Evolutionary conservation across 2,329 filamentous ascomycete genomes (phyloP), one percentile per base, ranked within the genome.

Genomic region (Byssoonygena ceratinophila): DNA sequence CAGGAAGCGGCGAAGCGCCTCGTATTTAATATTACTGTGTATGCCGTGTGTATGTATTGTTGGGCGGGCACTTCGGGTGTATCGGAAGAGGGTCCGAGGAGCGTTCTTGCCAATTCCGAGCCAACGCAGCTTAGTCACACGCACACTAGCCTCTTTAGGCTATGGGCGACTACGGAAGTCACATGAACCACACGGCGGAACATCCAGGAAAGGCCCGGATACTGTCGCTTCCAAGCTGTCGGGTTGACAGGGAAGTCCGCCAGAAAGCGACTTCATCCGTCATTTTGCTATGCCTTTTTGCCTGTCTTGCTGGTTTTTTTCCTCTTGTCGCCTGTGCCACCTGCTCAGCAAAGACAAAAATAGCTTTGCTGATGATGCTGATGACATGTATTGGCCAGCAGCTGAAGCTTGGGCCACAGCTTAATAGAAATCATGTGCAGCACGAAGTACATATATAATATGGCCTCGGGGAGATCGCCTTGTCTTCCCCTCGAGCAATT

Each of bases 171-270:
- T 22, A 16, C 12, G 31, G 18, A 31, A 23, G 51, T 55, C 54
- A 53, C 52, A 48, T 55, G 54, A 53, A 41, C 22, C 40, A 18
- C n/a, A 20, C 25, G 11, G 29, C 39, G 49, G 49, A 51, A 31
- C 23, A 14, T 36, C 3, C 14, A 27, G 55, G 51, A 56, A 37
- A 58, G 7, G 5, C 14, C 43, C 54, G 56, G 56, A 58, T 41
- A 55, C 1, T 9, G 23, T 53, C 56, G 56, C 47, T 43, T 58
- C 23, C 49, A 20, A 32, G 27, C 25, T 18, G 4, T n/a, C 27
- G 31, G 40, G 22, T 11, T 18, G 37, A 37, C 36, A 37, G 52
- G 40, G 29, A 45, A 27, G 49, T 20, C 49, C 49, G 49, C 49
- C 12, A 14, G 20, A 25, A 51, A 51, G 49, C 49, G 49, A 44